phyloP scores from a whole-genome alignment of 2,329 filamentous ascomycete species.

The Colletotrichum navitas region DNA sequence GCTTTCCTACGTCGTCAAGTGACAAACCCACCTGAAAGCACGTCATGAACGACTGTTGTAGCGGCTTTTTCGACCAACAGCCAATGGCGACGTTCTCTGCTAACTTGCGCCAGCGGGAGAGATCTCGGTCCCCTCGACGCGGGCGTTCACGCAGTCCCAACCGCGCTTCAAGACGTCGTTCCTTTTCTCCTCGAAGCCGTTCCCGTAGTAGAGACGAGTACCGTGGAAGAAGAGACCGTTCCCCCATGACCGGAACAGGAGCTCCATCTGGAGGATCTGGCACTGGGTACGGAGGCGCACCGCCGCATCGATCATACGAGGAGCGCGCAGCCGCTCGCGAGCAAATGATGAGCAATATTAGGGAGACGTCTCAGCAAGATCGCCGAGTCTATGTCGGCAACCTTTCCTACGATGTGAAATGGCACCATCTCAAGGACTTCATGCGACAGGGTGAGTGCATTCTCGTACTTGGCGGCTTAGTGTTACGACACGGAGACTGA shows the following conservation, averaged over 20 bases:
- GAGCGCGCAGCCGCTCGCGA: constrained; percentile 87
- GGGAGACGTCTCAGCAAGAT: constrained; percentile 97
- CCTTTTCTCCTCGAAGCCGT: constrained; percentile 83
- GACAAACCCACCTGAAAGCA: neutral
- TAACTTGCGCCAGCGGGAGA: constrained; percentile 76
- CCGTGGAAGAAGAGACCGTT: constrained; percentile 80
- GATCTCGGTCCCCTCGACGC: constrained; percentile 82
- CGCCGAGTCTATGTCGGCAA: constrained; percentile 99
- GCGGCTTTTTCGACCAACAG: neutral
- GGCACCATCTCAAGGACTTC: constrained; percentile 99
- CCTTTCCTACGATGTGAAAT: constrained; percentile 99
- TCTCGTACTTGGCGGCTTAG: constrained; percentile 22
- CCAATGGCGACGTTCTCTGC: constrained; percentile 40
- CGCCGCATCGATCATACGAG: constrained; percentile 80
- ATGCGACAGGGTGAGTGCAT: constrained; percentile 93
- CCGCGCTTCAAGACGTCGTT: constrained; percentile 76
- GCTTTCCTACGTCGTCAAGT: constrained; percentile 15
- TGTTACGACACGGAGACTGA: constrained; percentile 41
- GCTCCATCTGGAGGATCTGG: constrained; percentile 78
- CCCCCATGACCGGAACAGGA: constrained; percentile 85
- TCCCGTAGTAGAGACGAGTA: constrained; percentile 84
- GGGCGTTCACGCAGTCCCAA: constrained; percentile 87
- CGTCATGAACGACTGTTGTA: neutral
- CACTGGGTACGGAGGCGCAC: constrained; percentile 72
- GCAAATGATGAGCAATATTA: constrained; percentile 94